Evolutionary conservation across 1,139 yeast species (phyloP), one percentile per base, ranked within the genome.

Genomic region (Kodamaea suecica): DNA sequence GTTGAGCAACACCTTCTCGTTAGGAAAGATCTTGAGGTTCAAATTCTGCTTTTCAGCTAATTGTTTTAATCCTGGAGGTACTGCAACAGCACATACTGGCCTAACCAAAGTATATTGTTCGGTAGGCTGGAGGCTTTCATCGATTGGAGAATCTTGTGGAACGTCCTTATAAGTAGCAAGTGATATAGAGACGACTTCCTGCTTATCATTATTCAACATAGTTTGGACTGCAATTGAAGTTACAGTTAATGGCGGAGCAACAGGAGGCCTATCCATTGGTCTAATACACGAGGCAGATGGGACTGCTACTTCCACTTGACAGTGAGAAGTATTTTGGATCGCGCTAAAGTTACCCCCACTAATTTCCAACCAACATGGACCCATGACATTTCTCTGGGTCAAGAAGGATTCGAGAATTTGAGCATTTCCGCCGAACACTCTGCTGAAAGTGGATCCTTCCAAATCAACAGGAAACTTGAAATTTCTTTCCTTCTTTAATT

Each of bases 281-380:
- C 62, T 61, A 23, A 87, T 59, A 29, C 59, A 55, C 17, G 48
- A 50, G 3, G 95, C 83, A 6, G 69, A 56, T 2, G 59, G 50
- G 2, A 84, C 74, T 0, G 81, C 63, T 3, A 83, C 78, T 50
- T 88, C 96, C 17, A 85, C 73, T 40, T 77, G 77, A 61, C 95
- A 85, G 67, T 90, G 95, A 0, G 96, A 81, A 1, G 86, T 72
- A 49, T 83, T 83, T 39, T 67, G 73, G 39, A 82, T 63, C 1
- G 78, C 58, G 14, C 61, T 57, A 47, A 85, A 84, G 45, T 82
- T 78, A 30, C 83, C 83, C 31, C 75, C 70, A 28, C 71, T 66
- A 33, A 94, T 68, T 36, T 83, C 83, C 35, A 92, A 66, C 98
- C 98, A 92, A 55, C 98, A 88, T 1, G 99, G 99, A 4, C 99